These are phyloP conservation scores for Cyphellophora attinorum DNA, from an alignment of 2,329 filamentous ascomycete species.

Conservation along the genomic window DNA sequence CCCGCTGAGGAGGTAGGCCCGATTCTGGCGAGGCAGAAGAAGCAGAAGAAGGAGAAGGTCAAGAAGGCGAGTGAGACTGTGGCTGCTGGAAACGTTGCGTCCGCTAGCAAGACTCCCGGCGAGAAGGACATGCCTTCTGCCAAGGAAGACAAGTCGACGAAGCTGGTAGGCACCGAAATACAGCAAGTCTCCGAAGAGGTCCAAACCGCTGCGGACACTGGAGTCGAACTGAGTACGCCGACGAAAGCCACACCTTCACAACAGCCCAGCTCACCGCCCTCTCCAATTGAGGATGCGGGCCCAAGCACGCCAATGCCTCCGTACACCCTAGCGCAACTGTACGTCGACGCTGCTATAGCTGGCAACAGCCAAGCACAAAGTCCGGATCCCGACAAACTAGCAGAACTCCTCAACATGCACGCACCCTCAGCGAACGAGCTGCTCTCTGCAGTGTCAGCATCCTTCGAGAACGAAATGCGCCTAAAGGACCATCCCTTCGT, in stretches of 20 bases:
- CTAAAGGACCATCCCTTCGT: slow-evolving; percentile 31
- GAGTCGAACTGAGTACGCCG: no score
- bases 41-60: slow-evolving; percentile 30
- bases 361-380: no score
- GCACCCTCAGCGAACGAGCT: slow-evolving; percentile 11
- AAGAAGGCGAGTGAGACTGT: slow-evolving; percentile 2
- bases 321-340: slow-evolving; percentile 13
- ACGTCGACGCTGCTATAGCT: slow-evolving; percentile 12
- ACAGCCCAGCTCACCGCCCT: not conserved
- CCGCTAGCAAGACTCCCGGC: slow-evolving; percentile 4
- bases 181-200: slow-evolving; percentile 2
- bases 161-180: not conserved
- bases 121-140: no score
- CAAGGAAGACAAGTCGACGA: slow-evolving; percentile 1
- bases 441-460: slow-evolving; percentile 12
- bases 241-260: not conserved
- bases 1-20: slow-evolving; percentile 46
- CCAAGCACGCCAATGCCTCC: not conserved
- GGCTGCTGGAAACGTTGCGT: no score
- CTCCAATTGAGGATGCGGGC: not conserved
- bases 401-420: slow-evolving; percentile 1
- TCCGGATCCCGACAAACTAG: no score
- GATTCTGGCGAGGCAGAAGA: slow-evolving; percentile 55
- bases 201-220: no score
- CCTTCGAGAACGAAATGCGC: no score